Evolutionary conservation across 805 yeast genomes (phyloP).

Genomic region (Yarrowia sp.): DNA sequence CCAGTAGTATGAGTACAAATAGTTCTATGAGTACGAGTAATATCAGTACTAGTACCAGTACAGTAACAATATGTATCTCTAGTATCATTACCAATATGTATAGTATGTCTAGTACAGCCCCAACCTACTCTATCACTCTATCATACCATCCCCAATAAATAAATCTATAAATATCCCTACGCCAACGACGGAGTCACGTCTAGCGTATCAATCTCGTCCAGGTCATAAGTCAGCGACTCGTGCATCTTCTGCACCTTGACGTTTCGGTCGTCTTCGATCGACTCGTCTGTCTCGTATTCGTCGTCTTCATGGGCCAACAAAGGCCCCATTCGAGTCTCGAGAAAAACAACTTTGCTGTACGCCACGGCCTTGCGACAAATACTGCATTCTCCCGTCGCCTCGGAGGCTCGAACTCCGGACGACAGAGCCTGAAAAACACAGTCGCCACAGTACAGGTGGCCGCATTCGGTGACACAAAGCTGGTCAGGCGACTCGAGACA

Average conservation of each 20-base stretch:
- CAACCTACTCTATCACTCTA: no score
- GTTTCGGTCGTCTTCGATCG: neutral
- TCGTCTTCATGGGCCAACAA: neutral
- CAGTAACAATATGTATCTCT: no score
- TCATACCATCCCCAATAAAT: no score
- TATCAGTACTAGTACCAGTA: no score
- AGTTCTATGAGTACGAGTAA: no score
- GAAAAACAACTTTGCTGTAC: conserved; percentile 33
- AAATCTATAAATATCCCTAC: no score
- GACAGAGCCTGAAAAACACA: conserved; percentile 38
- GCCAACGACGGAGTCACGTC: neutral
- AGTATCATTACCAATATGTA: no score
- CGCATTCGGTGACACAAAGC: conserved; percentile 39
- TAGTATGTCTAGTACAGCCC: no score
- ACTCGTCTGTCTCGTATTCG: neutral
- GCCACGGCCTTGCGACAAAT: conserved; percentile 37
- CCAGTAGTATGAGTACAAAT: no score
- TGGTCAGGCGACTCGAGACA: conserved; percentile 39
- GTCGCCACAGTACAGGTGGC: conserved; percentile 40
- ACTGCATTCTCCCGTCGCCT: conserved; percentile 36
- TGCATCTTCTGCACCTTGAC: conserved; percentile 1
- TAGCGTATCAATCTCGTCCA: neutral
- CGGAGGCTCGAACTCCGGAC: conserved; percentile 33
- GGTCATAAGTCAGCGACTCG: neutral
- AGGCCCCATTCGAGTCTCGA: conserved; percentile 29